phyloP scores from a whole-genome alignment of 2,329 filamentous ascomycete genomes.

The Apiospora malaysiana region DNA sequence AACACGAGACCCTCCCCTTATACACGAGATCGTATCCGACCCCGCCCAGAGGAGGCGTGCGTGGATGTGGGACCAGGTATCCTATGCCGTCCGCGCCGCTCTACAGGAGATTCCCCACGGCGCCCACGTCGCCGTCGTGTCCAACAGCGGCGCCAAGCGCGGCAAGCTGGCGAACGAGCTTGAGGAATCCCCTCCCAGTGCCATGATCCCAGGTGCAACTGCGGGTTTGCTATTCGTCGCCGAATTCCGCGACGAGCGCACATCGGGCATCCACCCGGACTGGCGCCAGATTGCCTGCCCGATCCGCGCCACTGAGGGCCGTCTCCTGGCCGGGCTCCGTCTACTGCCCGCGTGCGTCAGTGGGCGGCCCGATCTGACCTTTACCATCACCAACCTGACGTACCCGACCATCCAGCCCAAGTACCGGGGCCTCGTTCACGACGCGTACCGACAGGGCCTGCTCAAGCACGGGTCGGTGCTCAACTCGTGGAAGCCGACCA shows the following conservation, averaged over 20 bases:
- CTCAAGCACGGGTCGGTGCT: constrained; percentile 21
- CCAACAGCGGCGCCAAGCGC: constrained; percentile 22
- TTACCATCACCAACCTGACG: constrained; percentile 23
- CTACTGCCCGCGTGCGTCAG: constrained; percentile 18
- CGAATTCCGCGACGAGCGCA: constrained; percentile 22
- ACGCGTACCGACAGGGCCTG: background rate
- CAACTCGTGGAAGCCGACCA: constrained; percentile 26
- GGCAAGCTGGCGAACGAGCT: constrained; percentile 15
- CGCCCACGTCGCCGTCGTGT: constrained; percentile 23
- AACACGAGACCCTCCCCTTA: background rate
- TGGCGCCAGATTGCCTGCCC: constrained; percentile 26
- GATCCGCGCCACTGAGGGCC: constrained; percentile 23
- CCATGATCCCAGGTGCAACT: constrained; percentile 22
- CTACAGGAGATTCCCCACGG: constrained; percentile 21
- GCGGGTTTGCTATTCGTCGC: constrained; percentile 24
- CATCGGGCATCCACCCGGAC: constrained; percentile 21
- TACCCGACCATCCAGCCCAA: constrained; percentile 14
- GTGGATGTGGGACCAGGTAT: constrained; percentile 14
- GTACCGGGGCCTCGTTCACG: constrained; percentile 14
- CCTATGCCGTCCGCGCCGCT: constrained; percentile 16
- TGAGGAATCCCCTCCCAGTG: constrained; percentile 18
- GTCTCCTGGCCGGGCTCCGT: constrained; percentile 23
- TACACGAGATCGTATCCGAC: background rate
- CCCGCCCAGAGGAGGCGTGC: background rate
- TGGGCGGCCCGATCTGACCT: background rate